Conservation (phyloP, 2,329 filamentous ascomycete genomes). For the Fusarium sp. region DNA sequence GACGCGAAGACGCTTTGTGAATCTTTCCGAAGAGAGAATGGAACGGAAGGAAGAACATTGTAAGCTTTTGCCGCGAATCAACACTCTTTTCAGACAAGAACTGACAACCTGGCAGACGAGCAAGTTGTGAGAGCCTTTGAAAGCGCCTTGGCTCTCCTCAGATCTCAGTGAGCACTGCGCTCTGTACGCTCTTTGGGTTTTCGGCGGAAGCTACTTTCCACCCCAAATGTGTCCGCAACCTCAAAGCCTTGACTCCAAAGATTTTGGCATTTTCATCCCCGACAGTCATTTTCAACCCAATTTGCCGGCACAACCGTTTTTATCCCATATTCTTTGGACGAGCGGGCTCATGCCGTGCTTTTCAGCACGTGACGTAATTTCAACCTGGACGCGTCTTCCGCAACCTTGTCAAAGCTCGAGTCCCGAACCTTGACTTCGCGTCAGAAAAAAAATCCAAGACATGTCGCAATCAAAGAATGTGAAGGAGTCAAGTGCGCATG, state of each 20-base stretch:
- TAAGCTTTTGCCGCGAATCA: slow-evolving; percentile 61
- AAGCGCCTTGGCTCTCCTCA: slow-evolving; percentile 70
- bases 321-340: background rate
- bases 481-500: slow-evolving; percentile 25
- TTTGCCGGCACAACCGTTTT: background rate
- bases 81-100: background rate
- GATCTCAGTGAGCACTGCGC: slow-evolving; percentile 51
- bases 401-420: slow-evolving; percentile 33
- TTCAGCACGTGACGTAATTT: slow-evolving; percentile 45
- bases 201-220: background rate
- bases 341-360: slow-evolving; percentile 15
- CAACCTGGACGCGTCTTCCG: slow-evolving; percentile 28
- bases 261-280: background rate
- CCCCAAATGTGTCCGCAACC: background rate
- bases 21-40: slow-evolving; percentile 79
- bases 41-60: slow-evolving; percentile 85
- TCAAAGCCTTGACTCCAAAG: background rate
- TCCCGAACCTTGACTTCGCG: slow-evolving; percentile 13
- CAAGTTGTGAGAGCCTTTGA: slow-evolving; percentile 76
- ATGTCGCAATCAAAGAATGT: slow-evolving; percentile 43
- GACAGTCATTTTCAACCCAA: background rate
- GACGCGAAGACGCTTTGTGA: slow-evolving; percentile 83
- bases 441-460: slow-evolving; percentile 27
- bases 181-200: background rate
- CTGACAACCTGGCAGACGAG: slow-evolving; percentile 53